These are phyloP conservation scores for Diospyros lotus DNA, from an alignment of 148 eudicot species.

Conservation along the genomic window DNA sequence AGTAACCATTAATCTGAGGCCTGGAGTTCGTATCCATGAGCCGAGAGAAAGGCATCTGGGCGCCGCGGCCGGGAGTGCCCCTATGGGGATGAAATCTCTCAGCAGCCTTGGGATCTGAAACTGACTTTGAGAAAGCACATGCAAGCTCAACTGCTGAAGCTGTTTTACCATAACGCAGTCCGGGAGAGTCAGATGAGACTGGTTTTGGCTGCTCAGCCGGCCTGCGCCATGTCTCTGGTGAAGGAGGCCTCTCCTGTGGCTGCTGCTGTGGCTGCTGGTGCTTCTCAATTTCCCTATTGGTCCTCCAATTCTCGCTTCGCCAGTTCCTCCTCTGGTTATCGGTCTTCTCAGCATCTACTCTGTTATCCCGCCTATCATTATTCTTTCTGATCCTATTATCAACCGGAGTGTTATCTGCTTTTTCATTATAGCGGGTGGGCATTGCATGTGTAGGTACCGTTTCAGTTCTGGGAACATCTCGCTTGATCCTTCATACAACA, in stretches of 20 bases:
- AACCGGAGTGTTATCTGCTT: slow-evolving; percentile 26
- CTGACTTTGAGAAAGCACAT: slow-evolving; percentile 77
- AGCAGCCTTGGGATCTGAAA: slow-evolving; percentile 45
- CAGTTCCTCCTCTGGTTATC: slow-evolving; percentile 64
- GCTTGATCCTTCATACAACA: slow-evolving; percentile 48
- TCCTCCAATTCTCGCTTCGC: slow-evolving; percentile 66
- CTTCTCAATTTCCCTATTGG: slow-evolving; percentile 47
- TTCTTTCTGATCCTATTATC: slow-evolving; percentile 48
- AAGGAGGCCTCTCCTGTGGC: slow-evolving; percentile 59
- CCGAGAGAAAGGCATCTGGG: slow-evolving; percentile 72
- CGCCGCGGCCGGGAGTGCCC: slow-evolving; percentile 39
- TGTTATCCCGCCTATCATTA: slow-evolving; percentile 47
- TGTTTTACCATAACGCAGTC: slow-evolving; percentile 65
- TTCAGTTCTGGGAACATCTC: slow-evolving; percentile 34
- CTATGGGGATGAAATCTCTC: slow-evolving; percentile 54
- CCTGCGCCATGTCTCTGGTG: slow-evolving; percentile 98
- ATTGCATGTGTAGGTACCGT: slow-evolving; percentile 26
- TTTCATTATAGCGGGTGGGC: slow-evolving; percentile 40
- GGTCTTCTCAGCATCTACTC: slow-evolving; percentile 37
- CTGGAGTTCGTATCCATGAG: slow-evolving; percentile 51
- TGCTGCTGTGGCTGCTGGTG: slow-evolving; percentile 35
- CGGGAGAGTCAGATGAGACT: slow-evolving; percentile 31
- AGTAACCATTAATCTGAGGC: slow-evolving; percentile 82
- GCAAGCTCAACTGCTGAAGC: slow-evolving; percentile 94
- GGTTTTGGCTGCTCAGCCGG: slow-evolving; percentile 53